Evolutionary conservation across 805 yeast species (phyloP).

Genomic region (Candida sithepensis): DNA sequence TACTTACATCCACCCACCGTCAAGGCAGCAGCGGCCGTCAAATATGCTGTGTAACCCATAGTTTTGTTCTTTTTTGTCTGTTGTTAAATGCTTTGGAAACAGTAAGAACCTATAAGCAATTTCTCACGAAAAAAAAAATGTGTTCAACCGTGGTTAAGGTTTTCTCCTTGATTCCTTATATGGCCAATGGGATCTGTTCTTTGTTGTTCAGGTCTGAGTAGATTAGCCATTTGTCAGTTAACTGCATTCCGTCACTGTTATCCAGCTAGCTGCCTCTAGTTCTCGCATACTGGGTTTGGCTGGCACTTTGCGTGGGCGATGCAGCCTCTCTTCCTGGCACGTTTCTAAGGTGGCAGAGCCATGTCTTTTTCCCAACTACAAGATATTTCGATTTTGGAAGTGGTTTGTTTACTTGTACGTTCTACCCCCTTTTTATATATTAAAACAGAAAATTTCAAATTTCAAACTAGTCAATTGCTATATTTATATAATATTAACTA

Average conservation of each 20-base stretch:
- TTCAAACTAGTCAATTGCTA: not conserved
- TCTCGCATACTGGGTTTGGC: not conserved
- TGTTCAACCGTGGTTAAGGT: not conserved
- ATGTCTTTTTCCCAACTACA: not conserved
- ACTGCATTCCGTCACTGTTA: not conserved
- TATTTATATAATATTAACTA: not conserved
- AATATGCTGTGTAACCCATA: conserved; percentile 15
- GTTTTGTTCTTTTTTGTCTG: too few species aligned
- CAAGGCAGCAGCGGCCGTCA: conserved; percentile 27
- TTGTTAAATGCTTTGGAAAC: not conserved
- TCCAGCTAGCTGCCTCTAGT: not conserved
- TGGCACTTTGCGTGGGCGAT: conserved; percentile 1
- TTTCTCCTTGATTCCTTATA: not conserved
- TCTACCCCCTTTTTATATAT: not conserved
- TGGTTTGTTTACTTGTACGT: not conserved
- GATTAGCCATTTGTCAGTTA: too few species aligned
- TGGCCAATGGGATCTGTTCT: too few species aligned
- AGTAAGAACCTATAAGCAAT: too few species aligned
- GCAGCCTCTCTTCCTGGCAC: not conserved
- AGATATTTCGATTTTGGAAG: not conserved
- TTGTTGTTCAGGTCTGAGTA: too few species aligned
- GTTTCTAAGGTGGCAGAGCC: not conserved
- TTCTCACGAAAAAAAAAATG: not conserved
- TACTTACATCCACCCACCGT: conserved; percentile 32
- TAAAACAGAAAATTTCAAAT: not conserved